Percentiles rank a stretch among this genome's conserved stretches.
Conservation (phyloP, 169 alveolate species). For the Eimeria maxima region DNA sequence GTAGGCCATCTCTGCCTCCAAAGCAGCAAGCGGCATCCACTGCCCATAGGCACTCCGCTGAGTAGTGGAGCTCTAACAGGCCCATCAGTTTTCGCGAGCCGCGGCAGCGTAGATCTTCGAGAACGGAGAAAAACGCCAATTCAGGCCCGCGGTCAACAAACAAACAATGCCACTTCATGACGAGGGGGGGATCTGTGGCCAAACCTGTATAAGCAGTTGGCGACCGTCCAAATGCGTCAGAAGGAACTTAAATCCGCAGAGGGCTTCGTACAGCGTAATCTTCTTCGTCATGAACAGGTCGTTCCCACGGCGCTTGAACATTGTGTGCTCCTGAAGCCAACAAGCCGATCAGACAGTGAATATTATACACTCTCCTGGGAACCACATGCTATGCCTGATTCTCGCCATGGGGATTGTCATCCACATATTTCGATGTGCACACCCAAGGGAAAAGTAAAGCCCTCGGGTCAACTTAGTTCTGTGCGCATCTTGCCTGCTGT, state of each 20-base stretch:
- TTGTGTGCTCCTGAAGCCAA: conserved; percentile 90
- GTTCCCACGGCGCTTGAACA: conserved; percentile 96
- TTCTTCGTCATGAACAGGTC: conserved; percentile 95
- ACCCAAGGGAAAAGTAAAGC: not conserved
- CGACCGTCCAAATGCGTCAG: conserved; percentile 97
- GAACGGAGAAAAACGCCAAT: conserved; percentile 52
- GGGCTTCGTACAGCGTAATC: conserved; percentile 96
- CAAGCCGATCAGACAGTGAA: too few relatives aligned
- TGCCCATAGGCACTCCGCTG: not conserved
- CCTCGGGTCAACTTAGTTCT: not conserved
- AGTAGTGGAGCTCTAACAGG: not conserved
- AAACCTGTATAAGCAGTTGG: conserved; percentile 88
- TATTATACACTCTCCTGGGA: not conserved
- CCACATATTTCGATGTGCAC: not conserved
- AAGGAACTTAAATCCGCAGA: conserved; percentile 96
- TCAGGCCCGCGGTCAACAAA: conserved; percentile 63
- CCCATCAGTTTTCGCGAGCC: conserved; percentile 74
- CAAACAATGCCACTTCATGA: not conserved
- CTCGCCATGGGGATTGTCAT: not conserved
- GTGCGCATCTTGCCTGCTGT: conserved; percentile 86
- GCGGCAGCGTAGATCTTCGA: conserved; percentile 63
- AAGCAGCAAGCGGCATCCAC: not conserved
- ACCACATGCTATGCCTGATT: not conserved
- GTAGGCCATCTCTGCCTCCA: conserved; percentile 12
- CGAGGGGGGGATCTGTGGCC: not conserved